A percentile compares a stretch with the other conserved stretches of the same genome.
Evolutionary conservation across 768 basidiomycete genomes (phyloP).

Genomic region (Boletus edulis): DNA sequence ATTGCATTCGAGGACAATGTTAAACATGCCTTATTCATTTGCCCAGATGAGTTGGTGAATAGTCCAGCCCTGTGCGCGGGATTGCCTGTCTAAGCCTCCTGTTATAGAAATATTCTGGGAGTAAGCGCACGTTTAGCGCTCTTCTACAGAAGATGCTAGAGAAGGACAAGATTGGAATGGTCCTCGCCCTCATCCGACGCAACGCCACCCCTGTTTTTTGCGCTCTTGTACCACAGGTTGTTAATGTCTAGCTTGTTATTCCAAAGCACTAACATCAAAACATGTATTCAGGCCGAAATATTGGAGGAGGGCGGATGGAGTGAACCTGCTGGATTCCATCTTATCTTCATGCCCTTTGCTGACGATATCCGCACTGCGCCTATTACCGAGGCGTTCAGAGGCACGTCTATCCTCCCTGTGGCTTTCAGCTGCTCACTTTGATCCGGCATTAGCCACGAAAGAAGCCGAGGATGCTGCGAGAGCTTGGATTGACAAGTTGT

Average conservation of each 20-base stretch:
- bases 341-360: conserved; percentile 90
- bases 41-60: conserved; percentile 85
- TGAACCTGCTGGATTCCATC: conserved; percentile 88
- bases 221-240: conserved; percentile 83
- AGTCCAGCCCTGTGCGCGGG: background rate
- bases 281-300: conserved; percentile 57
- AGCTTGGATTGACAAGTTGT: conserved; percentile 76
- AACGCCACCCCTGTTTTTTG: conserved; percentile 80
- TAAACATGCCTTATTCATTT: conserved; percentile 88
- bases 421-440: background rate
- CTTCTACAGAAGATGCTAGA: conserved; percentile 79
- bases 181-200: conserved; percentile 60
- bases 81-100: background rate
- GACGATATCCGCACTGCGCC: conserved; percentile 89
- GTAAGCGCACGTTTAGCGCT: conserved; percentile 88
- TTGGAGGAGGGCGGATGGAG: conserved; percentile 68
- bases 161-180: conserved; percentile 83
- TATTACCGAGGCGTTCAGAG: conserved; percentile 60
- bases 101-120: conserved; percentile 76
- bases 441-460: conserved; percentile 53
- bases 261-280: background rate
- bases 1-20: conserved; percentile 86
- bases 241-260: background rate
- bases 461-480: conserved; percentile 64
- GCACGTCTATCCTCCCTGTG: conserved; percentile 34